These are phyloP conservation scores for Solanum pinnatisectum DNA, from an alignment of 257 asterid species.

Conservation along the genomic window DNA sequence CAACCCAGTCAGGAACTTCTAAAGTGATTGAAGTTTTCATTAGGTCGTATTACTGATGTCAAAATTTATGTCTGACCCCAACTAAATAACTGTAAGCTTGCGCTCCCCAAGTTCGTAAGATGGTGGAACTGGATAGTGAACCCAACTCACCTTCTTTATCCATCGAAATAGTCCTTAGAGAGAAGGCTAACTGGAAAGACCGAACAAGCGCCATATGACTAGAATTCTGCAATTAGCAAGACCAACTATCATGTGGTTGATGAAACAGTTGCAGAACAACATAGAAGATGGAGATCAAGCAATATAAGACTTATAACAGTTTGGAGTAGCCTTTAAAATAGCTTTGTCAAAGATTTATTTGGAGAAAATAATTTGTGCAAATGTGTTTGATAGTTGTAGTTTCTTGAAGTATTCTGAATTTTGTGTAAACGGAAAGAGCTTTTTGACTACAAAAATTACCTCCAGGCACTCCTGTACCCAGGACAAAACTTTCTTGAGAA, in stretches of 20 bases:
- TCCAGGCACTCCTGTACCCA: neutral
- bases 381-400: neutral
- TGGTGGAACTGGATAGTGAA: neutral
- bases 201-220: slow-evolving; percentile 34
- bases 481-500: neutral
- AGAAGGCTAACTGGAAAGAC: slow-evolving; percentile 41
- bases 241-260: neutral
- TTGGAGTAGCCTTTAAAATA: neutral
- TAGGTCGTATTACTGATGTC: neutral
- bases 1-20: neutral
- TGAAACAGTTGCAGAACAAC: neutral
- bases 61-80: neutral
- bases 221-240: slow-evolving; percentile 23
- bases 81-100: neutral
- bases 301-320: neutral
- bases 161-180: slow-evolving; percentile 30
- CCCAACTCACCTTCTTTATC: slow-evolving; percentile 29
- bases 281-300: neutral
- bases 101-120: neutral
- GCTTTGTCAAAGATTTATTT: neutral
- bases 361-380: neutral
- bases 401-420: neutral
- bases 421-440: neutral
- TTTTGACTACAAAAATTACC: neutral
- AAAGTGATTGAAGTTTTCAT: neutral